Evolutionary conservation across 257 asterid species (phyloP), one percentile per base, ranked within the genome.

Genomic region (Solanum sparsipilum): DNA sequence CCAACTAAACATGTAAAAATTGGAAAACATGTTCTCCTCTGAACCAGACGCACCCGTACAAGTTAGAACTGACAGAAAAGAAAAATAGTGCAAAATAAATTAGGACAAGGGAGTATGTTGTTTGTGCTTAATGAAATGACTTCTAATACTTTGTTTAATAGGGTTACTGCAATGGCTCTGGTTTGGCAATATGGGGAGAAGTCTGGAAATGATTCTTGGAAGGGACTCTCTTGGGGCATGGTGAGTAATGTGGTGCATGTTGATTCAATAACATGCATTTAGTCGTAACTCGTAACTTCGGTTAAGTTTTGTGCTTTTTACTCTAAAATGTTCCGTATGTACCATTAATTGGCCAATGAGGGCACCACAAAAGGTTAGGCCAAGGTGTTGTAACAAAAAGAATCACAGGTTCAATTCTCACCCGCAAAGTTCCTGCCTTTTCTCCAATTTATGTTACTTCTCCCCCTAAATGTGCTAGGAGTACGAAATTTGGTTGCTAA

Each of bases 151-250:
- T 48, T 82, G 85, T 29, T 81, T 29, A 18, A 84, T 88, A 96
- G 99, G 99, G 94, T 91, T 86, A 93, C 94, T 79, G 99, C 99
- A 35, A 97, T 97, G 99, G 98, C 91, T 75, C 93, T 97, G 98
- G 99, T 96, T 84, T 96, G 99, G 99, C 98, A 93, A 85, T 97
- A 97, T 41, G 99, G 96, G 73, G 98, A 94, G 90, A 94, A 91
- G 89, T 91, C 98, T 86, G 99, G 99, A 39, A 88, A 90, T 90
- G 93, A 94, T 91, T 91, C 99, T 88, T 97, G 99, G 99, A 96
- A 97, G 93, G 99, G 99, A 81, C 98, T 97, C 34, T 95, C 99
- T 31, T 97, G 99, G 99, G 99, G 99, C 87, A 97, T 97, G 99
- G 99, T 97, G 90, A 93, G 92, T 89, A 87, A n/a, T 86, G 58